These are phyloP conservation scores for Platanus orientalis DNA, from an alignment of 164 flowering plant species.

Conservation along the genomic window DNA sequence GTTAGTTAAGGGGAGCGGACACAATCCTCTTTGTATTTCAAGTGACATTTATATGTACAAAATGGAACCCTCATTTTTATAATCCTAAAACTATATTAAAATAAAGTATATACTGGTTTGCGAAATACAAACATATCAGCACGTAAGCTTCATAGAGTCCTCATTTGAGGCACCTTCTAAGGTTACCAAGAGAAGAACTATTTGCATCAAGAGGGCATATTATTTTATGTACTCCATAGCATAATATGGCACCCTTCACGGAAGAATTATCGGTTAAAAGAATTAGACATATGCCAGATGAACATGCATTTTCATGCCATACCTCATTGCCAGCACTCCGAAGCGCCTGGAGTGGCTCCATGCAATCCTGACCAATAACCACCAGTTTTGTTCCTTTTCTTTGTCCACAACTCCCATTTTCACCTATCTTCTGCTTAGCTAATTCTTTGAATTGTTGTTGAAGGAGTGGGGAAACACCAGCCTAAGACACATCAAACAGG, in stretches of 20 bases:
- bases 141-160: neutral
- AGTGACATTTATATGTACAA: too few relatives aligned
- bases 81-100: too few relatives aligned
- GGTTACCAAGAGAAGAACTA: neutral
- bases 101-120: too few relatives aligned
- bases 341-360: slow-evolving; percentile 89
- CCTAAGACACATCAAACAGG: slow-evolving; percentile 33
- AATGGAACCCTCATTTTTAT: too few relatives aligned
- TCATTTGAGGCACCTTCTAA: neutral
- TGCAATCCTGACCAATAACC: slow-evolving; percentile 82
- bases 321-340: slow-evolving; percentile 75
- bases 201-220: neutral
- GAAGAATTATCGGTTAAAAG: neutral
- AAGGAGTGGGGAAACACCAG: slow-evolving; percentile 76
- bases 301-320: slow-evolving; percentile 9
- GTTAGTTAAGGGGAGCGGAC: too few relatives aligned
- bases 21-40: too few relatives aligned
- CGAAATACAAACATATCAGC: neutral
- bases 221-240: neutral
- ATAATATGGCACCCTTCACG: neutral
- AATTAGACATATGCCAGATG: neutral
- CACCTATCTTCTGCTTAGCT: slow-evolving; percentile 38
- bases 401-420: slow-evolving; percentile 13
- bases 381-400: slow-evolving; percentile 46
- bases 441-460: slow-evolving; percentile 80